phyloP scores from a whole-genome alignment of 306 rosid genomes.

The Malus domestica region ASM211411v1 NC_041798.1:22422001-22422500 shows the following conservation, averaged over 20 bases:
- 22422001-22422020: conserved; percentile 81
- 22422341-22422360: neutral
- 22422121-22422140: conserved; percentile 7
- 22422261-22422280: neutral
- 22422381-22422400: neutral
- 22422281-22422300: neutral
- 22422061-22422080: conserved; percentile 37
- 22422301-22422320: neutral
- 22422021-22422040: conserved; percentile 30
- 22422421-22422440: neutral
- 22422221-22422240: neutral
- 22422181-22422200: conserved; percentile 10
- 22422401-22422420: neutral
- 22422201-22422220: neutral
- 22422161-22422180: conserved; percentile 1
- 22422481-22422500: neutral
- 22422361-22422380: neutral
- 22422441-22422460: neutral
- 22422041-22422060: conserved; percentile 17
- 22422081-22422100: conserved; percentile 16
- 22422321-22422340: neutral
- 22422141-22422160: conserved; percentile 14
- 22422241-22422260: neutral
- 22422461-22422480: neutral
- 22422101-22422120: conserved; percentile 38